Evolutionary conservation across 768 basidiomycete genomes (phyloP), one percentile per base, ranked within the genome.

Genomic region (Dendrothele bispora): DNA sequence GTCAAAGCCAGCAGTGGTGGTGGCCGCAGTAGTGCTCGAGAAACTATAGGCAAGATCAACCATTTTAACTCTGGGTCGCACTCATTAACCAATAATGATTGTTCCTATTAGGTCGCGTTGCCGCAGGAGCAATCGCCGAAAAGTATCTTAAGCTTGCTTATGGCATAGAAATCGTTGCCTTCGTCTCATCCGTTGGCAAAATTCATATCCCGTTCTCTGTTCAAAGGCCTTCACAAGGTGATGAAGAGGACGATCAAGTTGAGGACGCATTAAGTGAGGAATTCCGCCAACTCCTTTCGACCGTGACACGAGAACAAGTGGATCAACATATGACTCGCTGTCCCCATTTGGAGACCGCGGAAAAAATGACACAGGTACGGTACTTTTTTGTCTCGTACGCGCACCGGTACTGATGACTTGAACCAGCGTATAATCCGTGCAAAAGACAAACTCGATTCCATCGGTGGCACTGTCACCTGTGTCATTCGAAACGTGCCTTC

Each of bases 381-480:
- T 12, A 43, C 20, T 17, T 46, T 15, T 38, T n/a, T 27, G 35
- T 28, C 25, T 39, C 18, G 40, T 11, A 45, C 20, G 34, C 7
- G 18, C 24, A n/a, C n/a, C n/a, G n/a, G n/a, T n/a, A n/a, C n/a
- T n/a, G n/a, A n/a, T n/a, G n/a, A n/a, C n/a, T n/a, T n/a, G n/a
- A n/a, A n/a, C n/a, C 56, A 97, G 94, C 86, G 93, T 54, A 98
- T 99, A 64, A 75, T 97, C 55, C 87, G 89, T 44, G 93, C 97
- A 28, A 98, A 98, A 67, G 85, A 91, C 17, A 77, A 82, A 2
- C 72, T 82, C 46, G 97, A 99, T 72, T 98, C 95, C 3, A 95
- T 99, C 53, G 97, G 97, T 42, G 97, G 97, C n/a, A 95, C 91
- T 2, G 83, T 98, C 45, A 98, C 93, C 48, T 98, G 97, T 64